Conservation (phyloP, 805 yeast species). For the Sugiyamaella boreocaroliniensis region DNA sequence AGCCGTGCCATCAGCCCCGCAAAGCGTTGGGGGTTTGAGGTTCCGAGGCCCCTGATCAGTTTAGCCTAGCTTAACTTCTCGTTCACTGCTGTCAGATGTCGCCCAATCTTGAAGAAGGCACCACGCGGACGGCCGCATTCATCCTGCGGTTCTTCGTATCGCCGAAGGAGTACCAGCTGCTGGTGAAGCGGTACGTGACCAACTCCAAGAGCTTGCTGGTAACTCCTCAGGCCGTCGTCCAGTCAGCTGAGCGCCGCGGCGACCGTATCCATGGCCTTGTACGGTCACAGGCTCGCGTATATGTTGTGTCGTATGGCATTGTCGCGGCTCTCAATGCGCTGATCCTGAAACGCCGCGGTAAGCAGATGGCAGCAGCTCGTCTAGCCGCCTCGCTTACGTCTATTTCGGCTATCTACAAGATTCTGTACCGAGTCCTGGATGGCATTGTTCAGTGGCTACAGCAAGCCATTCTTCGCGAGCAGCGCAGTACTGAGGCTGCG, state of each 20-base stretch:
- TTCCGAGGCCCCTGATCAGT: not conserved
- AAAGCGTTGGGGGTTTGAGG: not conserved
- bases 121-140: not conserved
- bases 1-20: not conserved
- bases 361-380: slow-evolving; percentile 3
- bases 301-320: slow-evolving; percentile 15
- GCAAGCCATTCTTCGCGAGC: slow-evolving; percentile 1
- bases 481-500: not conserved
- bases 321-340: slow-evolving; percentile 12
- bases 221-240: slow-evolving; percentile 7
- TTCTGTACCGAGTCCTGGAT: slow-evolving; percentile 4
- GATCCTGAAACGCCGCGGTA: slow-evolving; percentile 9
- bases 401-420: slow-evolving; percentile 17
- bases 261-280: slow-evolving; percentile 17
- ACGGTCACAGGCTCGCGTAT: slow-evolving; percentile 21
- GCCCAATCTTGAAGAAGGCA: not conserved
- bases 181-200: slow-evolving; percentile 8
- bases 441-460: not conserved
- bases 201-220: slow-evolving; percentile 1
- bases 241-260: slow-evolving; percentile 9
- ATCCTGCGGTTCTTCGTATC: slow-evolving; percentile 19
- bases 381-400: slow-evolving; percentile 13
- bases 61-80: too few species aligned
- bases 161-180: slow-evolving; percentile 20
- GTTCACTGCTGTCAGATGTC: too few species aligned